Evolutionary conservation across 257 asterid genomes (phyloP).

Genomic region (Solanum ossicruentum): DNA sequence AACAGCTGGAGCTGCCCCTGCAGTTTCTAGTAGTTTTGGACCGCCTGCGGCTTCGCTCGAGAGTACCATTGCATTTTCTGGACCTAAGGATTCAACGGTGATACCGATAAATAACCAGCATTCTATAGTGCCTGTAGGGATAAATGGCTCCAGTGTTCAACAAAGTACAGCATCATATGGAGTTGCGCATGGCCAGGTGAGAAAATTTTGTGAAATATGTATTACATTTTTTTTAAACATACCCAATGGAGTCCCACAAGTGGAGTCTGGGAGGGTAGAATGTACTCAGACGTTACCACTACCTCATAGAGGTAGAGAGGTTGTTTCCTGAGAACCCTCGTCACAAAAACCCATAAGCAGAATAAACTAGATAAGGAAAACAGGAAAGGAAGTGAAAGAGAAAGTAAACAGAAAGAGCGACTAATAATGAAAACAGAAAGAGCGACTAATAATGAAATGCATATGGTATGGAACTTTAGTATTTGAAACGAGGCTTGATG

Average conservation of each 20-base stretch:
- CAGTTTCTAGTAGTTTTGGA: constrained; percentile 5
- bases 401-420: too few species aligned
- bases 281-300: too few species aligned
- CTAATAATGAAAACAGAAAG: too few species aligned
- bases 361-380: too few species aligned
- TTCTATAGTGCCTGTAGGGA: neutral
- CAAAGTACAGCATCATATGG: constrained; percentile 17
- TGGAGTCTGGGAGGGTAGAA: too few species aligned
- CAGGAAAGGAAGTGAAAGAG: too few species aligned
- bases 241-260: too few species aligned
- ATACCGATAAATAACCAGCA: constrained; percentile 1
- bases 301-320: too few species aligned
- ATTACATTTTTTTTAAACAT: too few species aligned
- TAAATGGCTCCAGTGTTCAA: constrained; percentile 2
- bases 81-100: neutral
- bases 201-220: neutral
- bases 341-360: too few species aligned
- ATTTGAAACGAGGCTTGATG: neutral
- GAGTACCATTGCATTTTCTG: constrained; percentile 3
- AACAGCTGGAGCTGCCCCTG: constrained; percentile 3
- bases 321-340: too few species aligned
- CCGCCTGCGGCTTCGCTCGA: constrained; percentile 3
- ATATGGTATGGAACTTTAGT: neutral
- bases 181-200: constrained; percentile 22
- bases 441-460: too few species aligned